Evolutionary conservation across 2,329 filamentous ascomycete species (phyloP).

Genomic region (Beauveria varroae): DNA sequence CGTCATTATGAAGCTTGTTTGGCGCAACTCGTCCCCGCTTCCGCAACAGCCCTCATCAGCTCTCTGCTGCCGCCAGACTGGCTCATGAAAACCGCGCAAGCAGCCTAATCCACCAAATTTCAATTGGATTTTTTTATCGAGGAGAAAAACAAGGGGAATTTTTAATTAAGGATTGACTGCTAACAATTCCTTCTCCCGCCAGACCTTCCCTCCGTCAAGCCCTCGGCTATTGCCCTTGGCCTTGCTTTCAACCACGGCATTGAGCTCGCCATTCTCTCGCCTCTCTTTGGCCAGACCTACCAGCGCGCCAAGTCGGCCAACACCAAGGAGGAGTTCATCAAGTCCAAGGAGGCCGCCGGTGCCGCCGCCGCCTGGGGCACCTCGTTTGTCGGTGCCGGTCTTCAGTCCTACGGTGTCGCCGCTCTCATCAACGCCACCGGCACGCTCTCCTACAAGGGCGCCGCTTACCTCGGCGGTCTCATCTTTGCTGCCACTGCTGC

Average conservation of each 20-base stretch:
- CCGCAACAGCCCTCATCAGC: not conserved
- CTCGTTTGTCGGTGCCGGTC: constrained; percentile 77
- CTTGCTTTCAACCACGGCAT: constrained; percentile 91
- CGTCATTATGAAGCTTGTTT: constrained; percentile 4
- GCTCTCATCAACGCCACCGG: constrained; percentile 91
- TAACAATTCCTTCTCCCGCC: not conserved
- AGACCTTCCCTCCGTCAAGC: constrained; percentile 76
- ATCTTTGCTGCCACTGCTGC: constrained; percentile 90
- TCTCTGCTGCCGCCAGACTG: not conserved
- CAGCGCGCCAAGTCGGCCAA: constrained; percentile 84
- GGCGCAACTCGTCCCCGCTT: not conserved
- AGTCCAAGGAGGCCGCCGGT: constrained; percentile 83
- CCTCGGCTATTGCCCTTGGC: constrained; percentile 93
- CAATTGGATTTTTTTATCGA: no score
- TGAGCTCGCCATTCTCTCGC: constrained; percentile 79
- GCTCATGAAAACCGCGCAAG: no score
- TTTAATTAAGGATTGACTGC: not conserved
- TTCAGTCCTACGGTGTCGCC: constrained; percentile 85
- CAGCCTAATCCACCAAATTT: no score
- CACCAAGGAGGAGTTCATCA: constrained; percentile 93
- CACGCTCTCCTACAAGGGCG: constrained; percentile 93
- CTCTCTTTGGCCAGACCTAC: constrained; percentile 92
- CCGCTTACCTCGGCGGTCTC: constrained; percentile 82
- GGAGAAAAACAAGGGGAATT: no score
- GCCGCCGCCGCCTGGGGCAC: constrained; percentile 87